Conservation (phyloP, 805 yeast species). For the Wilhelminamyces savonicus region DNA sequence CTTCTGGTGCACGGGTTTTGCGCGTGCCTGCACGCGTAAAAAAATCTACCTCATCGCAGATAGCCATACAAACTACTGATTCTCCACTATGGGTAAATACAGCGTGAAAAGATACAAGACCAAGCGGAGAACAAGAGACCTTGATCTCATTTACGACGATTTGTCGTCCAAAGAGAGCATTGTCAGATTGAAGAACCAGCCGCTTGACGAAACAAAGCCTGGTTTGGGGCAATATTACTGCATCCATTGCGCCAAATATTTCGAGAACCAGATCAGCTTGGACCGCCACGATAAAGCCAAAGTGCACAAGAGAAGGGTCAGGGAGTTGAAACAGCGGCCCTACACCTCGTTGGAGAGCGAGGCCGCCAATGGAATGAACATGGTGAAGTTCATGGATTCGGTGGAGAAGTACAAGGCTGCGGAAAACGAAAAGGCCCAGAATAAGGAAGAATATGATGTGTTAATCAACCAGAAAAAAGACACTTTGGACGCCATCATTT, state of each 20-base stretch:
- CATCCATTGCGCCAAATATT: conserved; percentile 89
- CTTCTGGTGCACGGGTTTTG: too few species aligned
- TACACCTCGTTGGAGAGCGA: conserved; percentile 85
- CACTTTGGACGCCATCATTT: conserved; percentile 29
- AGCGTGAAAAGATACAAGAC: conserved; percentile 85
- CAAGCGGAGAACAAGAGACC: conserved; percentile 77
- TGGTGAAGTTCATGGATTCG: conserved; percentile 56
- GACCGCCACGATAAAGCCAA: conserved; percentile 70
- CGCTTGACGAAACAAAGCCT: conserved; percentile 81
- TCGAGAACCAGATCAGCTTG: conserved; percentile 69
- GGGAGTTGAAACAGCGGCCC: conserved; percentile 68
- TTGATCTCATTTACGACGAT: conserved; percentile 79
- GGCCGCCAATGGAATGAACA: conserved; percentile 80
- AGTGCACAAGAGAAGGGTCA: conserved; percentile 81
- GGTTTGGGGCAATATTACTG: conserved; percentile 96
- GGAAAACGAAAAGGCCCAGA: conserved; percentile 29
- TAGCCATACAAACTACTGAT: too few species aligned
- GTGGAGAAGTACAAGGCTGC: conserved; percentile 55
- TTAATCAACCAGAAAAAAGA: conserved; percentile 31
- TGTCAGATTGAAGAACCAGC: conserved; percentile 65
- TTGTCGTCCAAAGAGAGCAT: conserved; percentile 60
- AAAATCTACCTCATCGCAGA: too few species aligned
- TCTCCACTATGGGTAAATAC: conserved; percentile 74
- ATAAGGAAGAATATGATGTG: conserved; percentile 39
- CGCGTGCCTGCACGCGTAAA: too few species aligned